Evolutionary conservation across 1,284 basidiomycete species (phyloP), one percentile per base, ranked within the genome.

Genomic region (Vanrija pseudolonga): DNA sequence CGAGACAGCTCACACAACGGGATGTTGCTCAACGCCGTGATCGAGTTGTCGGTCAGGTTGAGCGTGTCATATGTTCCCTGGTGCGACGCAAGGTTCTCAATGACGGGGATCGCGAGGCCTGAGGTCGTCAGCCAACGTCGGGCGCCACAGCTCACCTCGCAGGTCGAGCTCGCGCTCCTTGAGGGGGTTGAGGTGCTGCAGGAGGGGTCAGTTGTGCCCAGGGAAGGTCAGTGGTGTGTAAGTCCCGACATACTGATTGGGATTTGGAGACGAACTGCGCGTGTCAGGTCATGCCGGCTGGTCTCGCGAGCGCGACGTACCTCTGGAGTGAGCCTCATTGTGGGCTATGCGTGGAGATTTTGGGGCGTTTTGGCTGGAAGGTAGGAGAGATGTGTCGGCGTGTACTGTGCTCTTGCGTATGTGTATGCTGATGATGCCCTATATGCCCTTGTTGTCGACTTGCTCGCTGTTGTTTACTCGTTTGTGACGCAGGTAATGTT

Each of bases 41-140:
- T 86, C 56, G 91, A 87, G 76, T 99, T 99, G 80, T 99, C 96
- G 57, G 94, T 98, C 59, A 98, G 81, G 81, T 99, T 96, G 70
- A 99, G 68, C 14, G 72, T 73, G 60, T 78, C 76, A 54, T 69
- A 80, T 80, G 74, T 78, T 84, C 93, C 84, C 83, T 90, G 76
- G 90, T 96, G 69, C 9, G 97, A 92, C 80, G 94, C 96, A 66
- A 99, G 82, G 81, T 99, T 98, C 85, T 99, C 96, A 72, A 99
- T 98, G 50, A 90, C 86, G 44, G 94, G 92, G 69, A 98, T 97
- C 83, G 94, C 95, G 77, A 91, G 89, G 56, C 93, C 92, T 95
- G 74, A 65, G 18, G 24, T 47, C n/a, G 26, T 26, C n/a, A 47
- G 41, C 18, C 6, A 3, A 14, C 15, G 23, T 7, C 15, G 11